These are phyloP conservation scores for Pseudozyma sp. DNA, from an alignment of 1,284 basidiomycete genomes.

Conservation along the genomic window DNA sequence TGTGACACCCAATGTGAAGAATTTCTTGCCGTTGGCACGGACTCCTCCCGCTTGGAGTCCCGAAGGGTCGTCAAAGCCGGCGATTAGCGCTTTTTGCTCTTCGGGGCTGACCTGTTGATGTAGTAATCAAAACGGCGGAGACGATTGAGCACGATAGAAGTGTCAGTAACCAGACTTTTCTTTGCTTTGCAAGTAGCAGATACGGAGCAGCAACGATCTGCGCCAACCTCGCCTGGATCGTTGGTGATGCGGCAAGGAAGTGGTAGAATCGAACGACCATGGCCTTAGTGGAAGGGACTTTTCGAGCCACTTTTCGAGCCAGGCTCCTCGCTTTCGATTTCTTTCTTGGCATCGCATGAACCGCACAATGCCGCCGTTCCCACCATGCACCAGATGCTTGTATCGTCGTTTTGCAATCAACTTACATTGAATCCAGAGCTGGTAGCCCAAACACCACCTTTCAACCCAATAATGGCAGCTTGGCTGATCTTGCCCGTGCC, in stretches of 20 bases:
- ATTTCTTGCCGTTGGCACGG: conserved; percentile 81
- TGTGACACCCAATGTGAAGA: conserved; percentile 78
- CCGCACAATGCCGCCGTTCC: too few species aligned
- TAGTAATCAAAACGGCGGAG: background rate
- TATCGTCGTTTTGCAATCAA: conserved; percentile 10
- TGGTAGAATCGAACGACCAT: too few species aligned
- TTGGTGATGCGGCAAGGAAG: too few species aligned
- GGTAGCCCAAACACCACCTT: conserved; percentile 89
- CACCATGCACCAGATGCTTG: too few species aligned
- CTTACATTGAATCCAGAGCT: conserved; percentile 79
- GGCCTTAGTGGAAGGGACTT: too few species aligned
- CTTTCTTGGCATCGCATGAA: too few species aligned
- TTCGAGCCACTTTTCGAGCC: too few species aligned
- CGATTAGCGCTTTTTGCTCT: conserved; percentile 80
- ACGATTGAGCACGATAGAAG: background rate
- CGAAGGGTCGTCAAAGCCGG: conserved; percentile 73
- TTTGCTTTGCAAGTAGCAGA: too few species aligned
- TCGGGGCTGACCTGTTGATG: conserved; percentile 76
- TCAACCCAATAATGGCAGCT: conserved; percentile 86
- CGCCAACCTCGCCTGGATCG: too few species aligned
- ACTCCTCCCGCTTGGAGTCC: conserved; percentile 75
- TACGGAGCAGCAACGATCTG: too few species aligned
- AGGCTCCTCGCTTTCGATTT: too few species aligned
- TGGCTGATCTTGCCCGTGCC: conserved; percentile 79
- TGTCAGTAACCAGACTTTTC: too few species aligned